Base-by-base conservation (phyloP, 352 stramenopile genomes). In the Globisporangium takayamanum region DNA sequence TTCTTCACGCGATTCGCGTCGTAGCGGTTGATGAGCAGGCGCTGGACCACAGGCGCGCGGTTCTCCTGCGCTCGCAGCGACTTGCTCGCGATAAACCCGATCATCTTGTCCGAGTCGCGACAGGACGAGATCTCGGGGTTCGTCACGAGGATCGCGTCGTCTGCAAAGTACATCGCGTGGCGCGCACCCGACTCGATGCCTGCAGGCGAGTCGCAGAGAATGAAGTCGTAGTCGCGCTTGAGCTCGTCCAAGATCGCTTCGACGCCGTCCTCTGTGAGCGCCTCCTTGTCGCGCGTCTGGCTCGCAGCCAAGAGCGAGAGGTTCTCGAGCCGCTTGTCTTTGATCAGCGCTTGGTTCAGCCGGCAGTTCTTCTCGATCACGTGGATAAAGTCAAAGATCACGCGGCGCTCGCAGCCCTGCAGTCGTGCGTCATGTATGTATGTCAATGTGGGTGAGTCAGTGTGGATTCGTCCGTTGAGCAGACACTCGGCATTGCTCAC, bases 321-420 rank as follows among this genome's bases (percentile, higher is more conserved):
- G 53, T 85, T 76, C 10, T 90, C 74, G 39, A 95, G 70, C 2
- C 88, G 80, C 70, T 96, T 97, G 74, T 97, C 87, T 60, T 89
- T 88, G 68, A 97, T 96, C 50, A 97, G 62, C 20, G 89, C 89
- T 66, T 97, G 89, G 64, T 79, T 85, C 33, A 97, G 62, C 5
- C 77, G 78, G 67, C 89, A 97, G 67, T 97, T 94, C 55, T 84
- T 87, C 61, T 94, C 78, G 59, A 98, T 84, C 55, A 97, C 89
- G 70, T 98, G 85, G 70, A 98, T 95, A 57, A 98, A 97, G 64
- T 98, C 91, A 57, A 98, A 98, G 69, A 98, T 96, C 28, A 98
- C 91, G 48, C 91, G 83, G 11, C 91, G 87, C 69, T 98, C 91
- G 58, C 87, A 93, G 53, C 91, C 84, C 66, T 72, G 39, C 28